Percentiles rank a stretch among this genome's conserved stretches.
Evolutionary conservation across 1,284 basidiomycete species (phyloP).

Genomic region (Chalciporus sp.): DNA sequence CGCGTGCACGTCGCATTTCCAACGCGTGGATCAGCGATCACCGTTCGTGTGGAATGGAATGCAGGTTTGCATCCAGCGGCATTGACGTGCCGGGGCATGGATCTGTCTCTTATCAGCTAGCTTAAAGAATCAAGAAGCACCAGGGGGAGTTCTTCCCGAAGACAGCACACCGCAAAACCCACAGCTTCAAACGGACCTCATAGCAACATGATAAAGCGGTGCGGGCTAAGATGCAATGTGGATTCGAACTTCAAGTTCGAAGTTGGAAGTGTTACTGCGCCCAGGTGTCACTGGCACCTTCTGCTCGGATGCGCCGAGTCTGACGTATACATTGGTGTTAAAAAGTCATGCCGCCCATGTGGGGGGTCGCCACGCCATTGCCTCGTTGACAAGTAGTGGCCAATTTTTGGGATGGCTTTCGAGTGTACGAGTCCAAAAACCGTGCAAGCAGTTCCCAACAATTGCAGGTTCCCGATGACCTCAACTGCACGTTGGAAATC

Average conservation of each 20-base stretch:
- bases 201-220: not conserved
- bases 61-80: constrained; percentile 1
- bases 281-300: not conserved
- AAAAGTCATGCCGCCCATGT: not conserved
- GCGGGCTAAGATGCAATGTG: not conserved
- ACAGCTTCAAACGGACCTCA: not conserved
- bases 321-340: not conserved
- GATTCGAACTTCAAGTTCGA: not conserved
- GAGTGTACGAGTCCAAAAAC: too few species aligned
- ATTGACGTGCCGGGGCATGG: not conserved
- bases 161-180: not conserved
- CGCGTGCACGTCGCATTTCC: constrained; percentile 34
- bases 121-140: not conserved
- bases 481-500: too few species aligned
- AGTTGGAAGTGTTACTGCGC: not conserved
- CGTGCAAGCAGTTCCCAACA: too few species aligned
- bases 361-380: not conserved
- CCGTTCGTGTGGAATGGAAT: constrained; percentile 21
- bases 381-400: not conserved
- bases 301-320: not conserved
- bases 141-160: not conserved
- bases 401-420: too few species aligned
- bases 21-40: constrained; percentile 22
- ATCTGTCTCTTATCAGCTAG: not conserved
- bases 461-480: too few species aligned